phyloP scores from a whole-genome alignment of 2,329 filamentous ascomycete species.

The Colletotrichum godetiae region DNA sequence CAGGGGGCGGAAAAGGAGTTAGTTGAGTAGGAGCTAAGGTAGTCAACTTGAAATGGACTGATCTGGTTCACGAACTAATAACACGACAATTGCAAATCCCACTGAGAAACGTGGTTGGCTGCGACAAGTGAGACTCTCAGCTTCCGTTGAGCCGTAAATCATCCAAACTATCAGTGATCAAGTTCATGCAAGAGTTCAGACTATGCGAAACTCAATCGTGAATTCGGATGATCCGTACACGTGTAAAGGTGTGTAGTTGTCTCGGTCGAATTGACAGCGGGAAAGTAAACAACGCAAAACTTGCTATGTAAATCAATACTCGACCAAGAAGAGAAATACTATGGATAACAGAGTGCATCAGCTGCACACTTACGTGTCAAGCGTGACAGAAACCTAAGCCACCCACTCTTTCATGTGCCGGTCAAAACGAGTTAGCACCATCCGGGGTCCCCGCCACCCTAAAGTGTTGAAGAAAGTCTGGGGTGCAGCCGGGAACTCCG shows the following conservation, averaged over 20 bases:
- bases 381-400: constrained; percentile 7
- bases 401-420: background rate
- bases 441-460: constrained; percentile 27
- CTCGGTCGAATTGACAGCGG: constrained; percentile 18
- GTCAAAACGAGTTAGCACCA: constrained; percentile 16
- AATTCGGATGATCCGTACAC: constrained; percentile 1
- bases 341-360: background rate
- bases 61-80: background rate
- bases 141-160: background rate
- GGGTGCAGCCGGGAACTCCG: constrained; percentile 33
- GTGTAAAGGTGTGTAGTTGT: background rate
- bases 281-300: background rate
- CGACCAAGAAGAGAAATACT: background rate
- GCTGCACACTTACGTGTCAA: constrained; percentile 8
- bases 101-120: background rate
- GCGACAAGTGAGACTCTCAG: background rate
- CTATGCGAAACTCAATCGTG: background rate
- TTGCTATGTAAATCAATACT: background rate
- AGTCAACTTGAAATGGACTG: background rate
- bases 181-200: background rate
- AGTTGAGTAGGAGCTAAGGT: background rate
- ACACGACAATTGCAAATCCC: background rate
- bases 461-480: constrained; percentile 23
- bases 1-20: background rate
- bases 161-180: background rate